Conservation (phyloP, 2,329 filamentous ascomycete genomes). For the Cadophora sp. region DNA sequence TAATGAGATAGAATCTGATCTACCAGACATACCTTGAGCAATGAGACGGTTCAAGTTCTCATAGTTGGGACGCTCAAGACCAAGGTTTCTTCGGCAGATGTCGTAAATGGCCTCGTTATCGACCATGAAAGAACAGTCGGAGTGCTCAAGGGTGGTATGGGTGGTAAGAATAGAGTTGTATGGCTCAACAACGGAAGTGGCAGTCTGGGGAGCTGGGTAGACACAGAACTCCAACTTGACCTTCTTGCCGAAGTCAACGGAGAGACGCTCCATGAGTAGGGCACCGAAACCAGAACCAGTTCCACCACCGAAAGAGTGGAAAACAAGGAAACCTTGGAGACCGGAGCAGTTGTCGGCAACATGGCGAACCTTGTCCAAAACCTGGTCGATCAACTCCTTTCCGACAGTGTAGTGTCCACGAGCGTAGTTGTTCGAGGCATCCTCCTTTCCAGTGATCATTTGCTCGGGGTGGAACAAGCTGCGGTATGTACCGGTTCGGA, state of each 20-base stretch:
- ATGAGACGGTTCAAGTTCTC: conserved; percentile 99
- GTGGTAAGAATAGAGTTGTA: conserved; percentile 99
- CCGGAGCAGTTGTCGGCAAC: conserved; percentile 98
- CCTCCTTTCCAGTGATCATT: conserved; percentile 99
- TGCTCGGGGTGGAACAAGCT: conserved; percentile 98
- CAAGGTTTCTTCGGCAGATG: conserved; percentile 97
- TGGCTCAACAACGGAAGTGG: conserved; percentile 97
- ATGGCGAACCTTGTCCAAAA: conserved; percentile 95
- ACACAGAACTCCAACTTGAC: conserved; percentile 99
- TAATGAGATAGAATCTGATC: not conserved
- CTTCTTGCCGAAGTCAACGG: conserved; percentile 99
- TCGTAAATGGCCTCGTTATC: conserved; percentile 99
- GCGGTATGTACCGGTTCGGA: conserved; percentile 96
- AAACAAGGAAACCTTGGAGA: conserved; percentile 98
- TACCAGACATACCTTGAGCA: conserved; percentile 76
- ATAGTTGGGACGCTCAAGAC: conserved; percentile 96
- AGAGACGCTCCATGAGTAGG: conserved; percentile 97
- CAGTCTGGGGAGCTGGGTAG: conserved; percentile 96
- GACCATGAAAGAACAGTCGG: conserved; percentile 99
- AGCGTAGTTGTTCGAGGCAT: conserved; percentile 99
- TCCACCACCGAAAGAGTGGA: conserved; percentile 99
- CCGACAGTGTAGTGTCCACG: conserved; percentile 99
- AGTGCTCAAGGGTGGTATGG: conserved; percentile 99
- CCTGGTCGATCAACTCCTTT: conserved; percentile 98
- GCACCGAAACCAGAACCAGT: conserved; percentile 99